Base-by-base conservation (phyloP, 2,329 filamentous ascomycete species). In the Pyrenophora graminea region DNA sequence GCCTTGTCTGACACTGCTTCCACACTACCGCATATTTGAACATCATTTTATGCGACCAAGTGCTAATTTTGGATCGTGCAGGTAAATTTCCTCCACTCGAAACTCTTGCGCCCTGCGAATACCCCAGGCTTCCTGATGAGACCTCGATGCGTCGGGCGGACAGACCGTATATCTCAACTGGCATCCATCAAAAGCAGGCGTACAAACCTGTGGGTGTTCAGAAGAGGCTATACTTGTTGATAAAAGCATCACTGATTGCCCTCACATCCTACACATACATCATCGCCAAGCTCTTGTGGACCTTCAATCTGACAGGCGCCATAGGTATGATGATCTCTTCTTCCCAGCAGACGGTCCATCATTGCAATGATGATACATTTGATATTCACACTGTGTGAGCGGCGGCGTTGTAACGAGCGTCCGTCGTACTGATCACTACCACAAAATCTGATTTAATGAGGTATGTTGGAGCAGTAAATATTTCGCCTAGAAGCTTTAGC, bases 381-480 rank as follows among this genome's bases (percentile, higher is more conserved):
- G 78, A 77, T 85, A 86, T 86, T 86, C 83, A 86, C 83, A 85
- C 83, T 86, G 83, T 85, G 84, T 85, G 83, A 86, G 76, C 78
- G 74, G 73, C 69, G 71, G 71, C 74, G 71, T 68, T 70, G 73
- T 79, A 79, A 78, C 74, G 76, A 77, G 67, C 68, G 69, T 62
- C 53, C 57, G 61, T 74, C 71, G 79, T 73, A 62, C 80, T 85
- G 82, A 85, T 82, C 81, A 78, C 77, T 75, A 72, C 80, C 80
- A 83, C 83, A 51, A 84, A 85, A 83, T 85, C 83, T 86, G 83
- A 86, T 85, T 85, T 85, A 85, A 85, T 85, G 83, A 85, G 82
- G 82, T 77, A 74, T 62, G 71, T 64, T 13, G 6, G n/a, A 21
- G 4, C 7, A 30, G 3, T 9, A 4, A 18, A 18, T 4, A 13